Base-by-base conservation (phyloP, 805 yeast species). In the Nakazawaea holstii region DNA sequence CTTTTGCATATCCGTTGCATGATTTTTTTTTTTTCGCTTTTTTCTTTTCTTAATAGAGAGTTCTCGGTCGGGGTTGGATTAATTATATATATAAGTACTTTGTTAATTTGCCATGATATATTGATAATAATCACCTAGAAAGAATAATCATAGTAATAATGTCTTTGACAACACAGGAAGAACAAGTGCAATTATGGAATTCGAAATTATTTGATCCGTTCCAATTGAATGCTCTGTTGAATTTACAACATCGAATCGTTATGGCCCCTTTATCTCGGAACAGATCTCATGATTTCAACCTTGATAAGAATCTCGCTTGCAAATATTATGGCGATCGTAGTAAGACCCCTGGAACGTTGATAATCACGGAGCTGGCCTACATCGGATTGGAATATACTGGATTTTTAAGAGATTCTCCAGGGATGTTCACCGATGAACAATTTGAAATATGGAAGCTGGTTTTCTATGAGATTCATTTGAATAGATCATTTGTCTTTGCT, bases 251-350 rank as follows among this genome's bases (percentile, higher is more conserved):
- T 49, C 55, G 69, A 51, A 53, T 65, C 29, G 69, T 65, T 2
- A 62, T 65, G 24, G 59, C 70, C 3, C 71, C 71, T 15, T 10
- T 35, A 9, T 75, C 82, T n/a, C 63, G 84, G 49, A 44, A 54
- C 48, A 65, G 82, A 48, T 61, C 66, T 32, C 57, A 55, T 5
- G 71, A 67, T 27, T 64, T 61, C 48, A 65, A 66, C 28, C 76
- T 82, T 9, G 39, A 33, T 14, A 64, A 72, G 6, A 77, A 75
- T 35, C 66, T 75, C 49, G 65, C 72, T 52, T 55, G 61, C 15
- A 64, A 72, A 50, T 80, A 82, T 60, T 84, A 84, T 56, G 65
- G 58, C 28, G 77, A 79, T 53, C 68, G 87, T 53, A 72, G 87
- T 1, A 55, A 64, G 39, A 61, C 63, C 46, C 74, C 76, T 15